Evolutionary conservation across 352 stramenopile species (phyloP).

Genomic region (Phytophthora vignae): DNA sequence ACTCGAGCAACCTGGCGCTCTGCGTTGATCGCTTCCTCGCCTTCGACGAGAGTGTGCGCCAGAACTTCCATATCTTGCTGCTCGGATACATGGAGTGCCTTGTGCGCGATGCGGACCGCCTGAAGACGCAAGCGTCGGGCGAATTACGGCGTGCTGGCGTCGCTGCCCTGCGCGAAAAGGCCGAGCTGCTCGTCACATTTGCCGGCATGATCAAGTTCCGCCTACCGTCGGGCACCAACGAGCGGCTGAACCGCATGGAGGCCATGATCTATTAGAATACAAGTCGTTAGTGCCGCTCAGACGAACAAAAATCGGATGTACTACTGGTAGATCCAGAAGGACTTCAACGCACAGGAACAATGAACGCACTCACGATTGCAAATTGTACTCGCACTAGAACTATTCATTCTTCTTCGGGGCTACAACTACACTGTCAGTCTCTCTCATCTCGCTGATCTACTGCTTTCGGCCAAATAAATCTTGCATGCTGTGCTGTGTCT

Average conservation of each 20-base stretch:
- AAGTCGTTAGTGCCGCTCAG: background rate
- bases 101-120: slow-evolving; percentile 79
- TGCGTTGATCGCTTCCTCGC: slow-evolving; percentile 88
- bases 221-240: slow-evolving; percentile 80
- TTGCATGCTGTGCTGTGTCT: slow-evolving; percentile 24
- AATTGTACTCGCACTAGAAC: slow-evolving; percentile 26
- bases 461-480: slow-evolving; percentile 33
- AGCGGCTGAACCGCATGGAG: slow-evolving; percentile 88
- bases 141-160: slow-evolving; percentile 60
- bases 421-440: slow-evolving; percentile 42
- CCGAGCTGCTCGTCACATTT: slow-evolving; percentile 87
- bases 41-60: slow-evolving; percentile 82
- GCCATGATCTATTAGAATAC: slow-evolving; percentile 84
- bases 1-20: slow-evolving; percentile 61
- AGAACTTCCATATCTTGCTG: slow-evolving; percentile 88
- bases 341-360: slow-evolving; percentile 2
- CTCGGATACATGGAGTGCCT: slow-evolving; percentile 90
- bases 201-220: slow-evolving; percentile 91
- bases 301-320: slow-evolving; percentile 1
- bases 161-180: slow-evolving; percentile 69
- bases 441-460: slow-evolving; percentile 27
- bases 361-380: slow-evolving; percentile 27
- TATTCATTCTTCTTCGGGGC: slow-evolving; percentile 15
- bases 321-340: background rate
- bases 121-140: slow-evolving; percentile 74